phyloP scores from a whole-genome alignment of 352 stramenopile species.

The Globisporangium rhizosaccharum region DNA sequence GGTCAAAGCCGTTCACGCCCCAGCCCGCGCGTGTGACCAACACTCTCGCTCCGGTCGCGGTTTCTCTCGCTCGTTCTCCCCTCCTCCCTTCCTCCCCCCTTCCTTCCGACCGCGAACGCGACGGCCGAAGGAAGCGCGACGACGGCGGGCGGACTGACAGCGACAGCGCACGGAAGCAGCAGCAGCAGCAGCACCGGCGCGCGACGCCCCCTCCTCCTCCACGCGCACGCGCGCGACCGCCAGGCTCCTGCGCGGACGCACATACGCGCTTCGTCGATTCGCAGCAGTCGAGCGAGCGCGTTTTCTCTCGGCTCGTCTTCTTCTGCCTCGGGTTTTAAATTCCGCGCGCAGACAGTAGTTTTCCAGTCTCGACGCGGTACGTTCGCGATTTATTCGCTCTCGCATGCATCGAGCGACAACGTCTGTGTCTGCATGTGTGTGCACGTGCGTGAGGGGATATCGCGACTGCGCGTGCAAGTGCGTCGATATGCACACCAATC shows the following conservation, averaged over 20 bases:
- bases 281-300: not conserved
- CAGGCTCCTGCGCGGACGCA: not conserved
- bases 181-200: slow-evolving; percentile 1
- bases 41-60: not conserved
- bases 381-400: not conserved
- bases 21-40: slow-evolving; percentile 21
- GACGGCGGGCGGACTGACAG: not conserved
- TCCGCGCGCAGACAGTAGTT: not conserved
- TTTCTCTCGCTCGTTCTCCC: not conserved
- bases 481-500: slow-evolving; percentile 11
- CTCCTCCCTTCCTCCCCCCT: not conserved
- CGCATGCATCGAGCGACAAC: not conserved
- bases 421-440: not conserved
- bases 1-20: slow-evolving; percentile 8
- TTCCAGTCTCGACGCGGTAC: slow-evolving; percentile 3
- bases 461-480: not conserved
- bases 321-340: not conserved
- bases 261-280: not conserved
- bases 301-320: not conserved
- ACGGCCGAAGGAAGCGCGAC: not conserved
- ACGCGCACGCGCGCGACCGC: too few species aligned
- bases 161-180: not conserved
- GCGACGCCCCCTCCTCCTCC: not conserved
- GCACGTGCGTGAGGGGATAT: not conserved
- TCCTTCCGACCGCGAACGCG: not conserved